A percentile compares a stretch with the other conserved stretches of the same genome.
These are phyloP conservation scores for Sporisorium graminicola DNA, from an alignment of 1,284 basidiomycete genomes.

Conservation along the genomic window DNA sequence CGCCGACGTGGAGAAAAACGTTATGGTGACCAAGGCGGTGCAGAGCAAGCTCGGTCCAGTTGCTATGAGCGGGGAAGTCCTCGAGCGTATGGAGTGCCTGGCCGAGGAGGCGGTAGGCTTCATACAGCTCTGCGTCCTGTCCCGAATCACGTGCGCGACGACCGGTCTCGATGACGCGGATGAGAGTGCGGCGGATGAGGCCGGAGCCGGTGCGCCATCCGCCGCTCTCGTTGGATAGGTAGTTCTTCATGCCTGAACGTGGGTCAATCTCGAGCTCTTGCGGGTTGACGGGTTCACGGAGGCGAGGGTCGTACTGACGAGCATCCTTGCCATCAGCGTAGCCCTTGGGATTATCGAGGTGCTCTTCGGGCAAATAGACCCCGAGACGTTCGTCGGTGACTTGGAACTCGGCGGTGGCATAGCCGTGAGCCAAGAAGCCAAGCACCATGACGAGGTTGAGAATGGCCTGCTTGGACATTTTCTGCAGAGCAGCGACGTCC, in stretches of 20 bases:
- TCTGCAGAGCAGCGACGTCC: conserved; percentile 76
- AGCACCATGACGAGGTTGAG: conserved; percentile 83
- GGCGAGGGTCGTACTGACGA: conserved; percentile 79
- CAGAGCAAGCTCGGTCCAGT: conserved; percentile 73
- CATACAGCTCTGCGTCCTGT: conserved; percentile 78
- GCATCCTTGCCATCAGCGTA: conserved; percentile 82
- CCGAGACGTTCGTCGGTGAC: conserved; percentile 88
- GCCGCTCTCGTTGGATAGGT: conserved; percentile 83
- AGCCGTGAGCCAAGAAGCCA: conserved; percentile 73
- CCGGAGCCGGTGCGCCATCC: conserved; percentile 89
- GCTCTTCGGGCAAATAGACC: conserved; percentile 86
- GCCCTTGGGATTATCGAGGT: conserved; percentile 75
- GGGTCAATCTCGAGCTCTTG: conserved; percentile 88
- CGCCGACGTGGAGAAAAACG: conserved; percentile 91
- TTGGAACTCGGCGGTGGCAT: conserved; percentile 79
- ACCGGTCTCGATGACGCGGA: conserved; percentile 77
- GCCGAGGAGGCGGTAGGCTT: conserved; percentile 71
- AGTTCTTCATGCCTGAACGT: conserved; percentile 93
- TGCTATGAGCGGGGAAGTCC: conserved; percentile 86
- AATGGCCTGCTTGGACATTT: conserved; percentile 76
- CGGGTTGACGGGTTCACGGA: conserved; percentile 82
- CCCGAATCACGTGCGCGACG: conserved; percentile 74
- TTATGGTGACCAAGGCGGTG: conserved; percentile 80
- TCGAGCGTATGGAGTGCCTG: conserved; percentile 80
- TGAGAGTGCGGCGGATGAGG: conserved; percentile 82